phyloP scores from a whole-genome alignment of 192 early-diverging fungal species.

The Funneliformis mosseae region DNA sequence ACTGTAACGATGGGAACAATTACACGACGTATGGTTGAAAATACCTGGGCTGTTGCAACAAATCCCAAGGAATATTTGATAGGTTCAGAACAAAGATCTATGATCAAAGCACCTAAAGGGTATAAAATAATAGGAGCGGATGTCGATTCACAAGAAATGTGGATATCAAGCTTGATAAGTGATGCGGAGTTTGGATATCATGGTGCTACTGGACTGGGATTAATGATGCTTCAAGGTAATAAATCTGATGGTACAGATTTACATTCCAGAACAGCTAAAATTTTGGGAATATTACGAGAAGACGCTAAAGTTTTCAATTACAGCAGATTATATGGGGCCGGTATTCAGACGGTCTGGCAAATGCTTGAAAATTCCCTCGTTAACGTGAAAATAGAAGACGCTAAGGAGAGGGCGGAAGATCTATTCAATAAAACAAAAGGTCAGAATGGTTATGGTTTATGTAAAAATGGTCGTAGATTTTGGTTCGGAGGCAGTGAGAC shows the following conservation, averaged over 20 bases:
- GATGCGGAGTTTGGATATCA: slow-evolving; percentile 92
- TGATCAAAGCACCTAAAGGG: slow-evolving; percentile 79
- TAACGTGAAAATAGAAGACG: slow-evolving; percentile 64
- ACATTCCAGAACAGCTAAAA: slow-evolving; percentile 88
- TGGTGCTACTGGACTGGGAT: slow-evolving; percentile 90
- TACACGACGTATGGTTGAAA: slow-evolving; percentile 88
- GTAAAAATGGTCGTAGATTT: slow-evolving; percentile 39
- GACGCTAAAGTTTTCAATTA: slow-evolving; percentile 97
- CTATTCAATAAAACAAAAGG: slow-evolving; percentile 90
- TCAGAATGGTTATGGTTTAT: slow-evolving; percentile 41
- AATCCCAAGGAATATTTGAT: slow-evolving; percentile 88
- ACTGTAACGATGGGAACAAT: slow-evolving; percentile 93
- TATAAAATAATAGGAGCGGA: slow-evolving; percentile 93
- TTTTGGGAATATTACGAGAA: slow-evolving; percentile 84
- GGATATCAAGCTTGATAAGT: slow-evolving; percentile 96
- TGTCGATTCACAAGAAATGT: slow-evolving; percentile 95
- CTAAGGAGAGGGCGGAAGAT: slow-evolving; percentile 60
- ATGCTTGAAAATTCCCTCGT: slow-evolving; percentile 80
- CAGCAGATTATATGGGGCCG: slow-evolving; percentile 93
- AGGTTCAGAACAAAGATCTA: slow-evolving; percentile 91
- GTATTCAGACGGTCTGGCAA: slow-evolving; percentile 73
- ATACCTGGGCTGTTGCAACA: slow-evolving; percentile 93
- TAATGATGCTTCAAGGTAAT: slow-evolving; percentile 96
- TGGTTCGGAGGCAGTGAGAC: slow-evolving; percentile 92
- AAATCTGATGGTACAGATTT: slow-evolving; percentile 88